These are phyloP conservation scores for Metschnikowia henanensis DNA, from an alignment of 805 yeast species.

Conservation along the genomic window DNA sequence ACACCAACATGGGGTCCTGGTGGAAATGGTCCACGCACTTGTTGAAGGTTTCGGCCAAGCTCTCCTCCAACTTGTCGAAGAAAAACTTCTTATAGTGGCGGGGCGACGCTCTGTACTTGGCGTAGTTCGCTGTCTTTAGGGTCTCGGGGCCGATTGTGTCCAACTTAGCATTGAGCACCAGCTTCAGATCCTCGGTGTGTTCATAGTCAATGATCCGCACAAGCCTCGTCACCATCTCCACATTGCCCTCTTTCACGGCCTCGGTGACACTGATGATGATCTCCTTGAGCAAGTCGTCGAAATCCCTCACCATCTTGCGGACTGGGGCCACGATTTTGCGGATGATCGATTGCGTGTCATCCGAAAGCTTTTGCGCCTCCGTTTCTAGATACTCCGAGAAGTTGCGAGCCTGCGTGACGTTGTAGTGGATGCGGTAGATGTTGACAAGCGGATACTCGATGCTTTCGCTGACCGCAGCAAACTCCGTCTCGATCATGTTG, in stretches of 20 bases:
- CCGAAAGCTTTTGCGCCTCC: slow-evolving; percentile 49
- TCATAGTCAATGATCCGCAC: slow-evolving; percentile 81
- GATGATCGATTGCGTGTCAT: slow-evolving; percentile 71
- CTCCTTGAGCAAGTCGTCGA: slow-evolving; percentile 62
- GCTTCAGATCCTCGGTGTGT: slow-evolving; percentile 70
- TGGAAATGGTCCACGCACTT: slow-evolving; percentile 58
- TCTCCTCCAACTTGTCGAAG: slow-evolving; percentile 53
- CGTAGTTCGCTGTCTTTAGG: slow-evolving; percentile 25
- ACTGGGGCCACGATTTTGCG: slow-evolving; percentile 50
- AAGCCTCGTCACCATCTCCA: slow-evolving; percentile 64
- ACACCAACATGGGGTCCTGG: slow-evolving; percentile 52
- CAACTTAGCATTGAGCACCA: slow-evolving; percentile 30
- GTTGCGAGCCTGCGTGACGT: slow-evolving; percentile 69
- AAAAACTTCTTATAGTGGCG: slow-evolving; percentile 67
- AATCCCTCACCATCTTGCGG: slow-evolving; percentile 49
- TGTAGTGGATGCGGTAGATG: slow-evolving; percentile 66
- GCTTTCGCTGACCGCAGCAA: slow-evolving; percentile 32
- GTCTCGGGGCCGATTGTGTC: slow-evolving; percentile 22
- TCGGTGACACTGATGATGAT: slow-evolving; percentile 73
- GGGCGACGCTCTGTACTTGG: slow-evolving; percentile 33
- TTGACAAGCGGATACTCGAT: slow-evolving; percentile 48
- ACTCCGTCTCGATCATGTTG: slow-evolving; percentile 48
- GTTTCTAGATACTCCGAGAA: slow-evolving; percentile 70
- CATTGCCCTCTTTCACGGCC: slow-evolving; percentile 66
- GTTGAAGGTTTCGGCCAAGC: slow-evolving; percentile 66